Conservation (phyloP, 78 protist species). For the Emiliania huxleyi region DNA sequence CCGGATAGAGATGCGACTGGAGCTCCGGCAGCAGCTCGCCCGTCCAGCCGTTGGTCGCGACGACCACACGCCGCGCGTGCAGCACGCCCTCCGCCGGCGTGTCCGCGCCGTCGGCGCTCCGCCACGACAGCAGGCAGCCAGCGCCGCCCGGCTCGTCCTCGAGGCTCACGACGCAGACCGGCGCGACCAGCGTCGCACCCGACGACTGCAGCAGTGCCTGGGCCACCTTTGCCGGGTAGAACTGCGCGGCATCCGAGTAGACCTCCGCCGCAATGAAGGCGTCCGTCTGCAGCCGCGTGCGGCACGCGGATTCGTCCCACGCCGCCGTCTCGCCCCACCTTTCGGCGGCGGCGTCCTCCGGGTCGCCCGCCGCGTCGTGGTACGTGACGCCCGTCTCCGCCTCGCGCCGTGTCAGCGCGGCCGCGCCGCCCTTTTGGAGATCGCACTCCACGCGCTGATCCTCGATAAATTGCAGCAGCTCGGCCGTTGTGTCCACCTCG, state of each 20-base stretch:
- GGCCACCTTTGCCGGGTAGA: conserved; percentile 4
- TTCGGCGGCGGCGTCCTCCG: neutral
- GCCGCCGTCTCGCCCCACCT: neutral
- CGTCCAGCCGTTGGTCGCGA: neutral
- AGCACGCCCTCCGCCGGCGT: neutral
- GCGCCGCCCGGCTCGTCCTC: neutral
- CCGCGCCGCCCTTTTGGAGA: neutral
- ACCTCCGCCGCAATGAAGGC: neutral
- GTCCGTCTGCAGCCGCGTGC: neutral
- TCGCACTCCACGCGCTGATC: neutral
- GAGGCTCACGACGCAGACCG: neutral
- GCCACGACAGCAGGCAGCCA: neutral
- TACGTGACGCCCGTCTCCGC: too few species aligned
- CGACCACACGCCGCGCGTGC: too few species aligned
- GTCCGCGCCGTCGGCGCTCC: neutral
- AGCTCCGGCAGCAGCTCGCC: neutral
- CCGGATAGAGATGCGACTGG: neutral
- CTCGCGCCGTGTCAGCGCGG: too few species aligned
- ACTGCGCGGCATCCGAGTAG: neutral
- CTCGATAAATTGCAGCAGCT: neutral
- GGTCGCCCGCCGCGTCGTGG: neutral
- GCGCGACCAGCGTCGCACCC: neutral
- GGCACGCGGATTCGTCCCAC: neutral
- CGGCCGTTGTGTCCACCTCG: neutral
- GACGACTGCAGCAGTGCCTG: neutral